Conservation (phyloP, 495 filamentous ascomycete genomes). For the Penicillium manginii region DNA sequence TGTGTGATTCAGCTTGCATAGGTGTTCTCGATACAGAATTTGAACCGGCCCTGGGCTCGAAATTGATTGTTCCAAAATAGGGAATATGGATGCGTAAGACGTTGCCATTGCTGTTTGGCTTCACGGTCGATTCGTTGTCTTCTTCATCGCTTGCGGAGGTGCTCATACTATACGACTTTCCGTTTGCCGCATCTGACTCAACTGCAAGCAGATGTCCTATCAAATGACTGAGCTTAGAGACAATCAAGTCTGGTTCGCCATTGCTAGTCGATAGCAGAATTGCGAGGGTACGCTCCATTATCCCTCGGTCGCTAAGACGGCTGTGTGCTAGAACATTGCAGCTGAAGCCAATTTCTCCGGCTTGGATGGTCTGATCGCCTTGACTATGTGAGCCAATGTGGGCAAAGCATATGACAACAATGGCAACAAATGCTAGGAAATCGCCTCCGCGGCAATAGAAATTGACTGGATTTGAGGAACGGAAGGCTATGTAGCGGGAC, state of each 20-base stretch:
- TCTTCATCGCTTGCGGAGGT: conserved; percentile 17
- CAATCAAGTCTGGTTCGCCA: conserved; percentile 23
- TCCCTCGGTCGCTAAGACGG: conserved; percentile 44
- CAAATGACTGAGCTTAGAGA: conserved; percentile 41
- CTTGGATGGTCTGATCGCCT: background rate
- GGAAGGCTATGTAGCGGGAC: conserved; percentile 18
- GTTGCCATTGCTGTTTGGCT: conserved; percentile 12
- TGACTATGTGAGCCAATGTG: conserved; percentile 33
- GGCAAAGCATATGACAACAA: conserved; percentile 37
- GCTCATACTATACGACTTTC: conserved; percentile 25
- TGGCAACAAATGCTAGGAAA: conserved; percentile 53
- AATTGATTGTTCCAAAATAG: conserved; percentile 43
- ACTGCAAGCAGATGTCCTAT: conserved; percentile 33
- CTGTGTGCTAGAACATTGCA: conserved; percentile 42
- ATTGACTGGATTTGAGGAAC: conserved; percentile 19
- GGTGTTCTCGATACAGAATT: conserved; percentile 4
- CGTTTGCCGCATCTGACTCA: conserved; percentile 27
- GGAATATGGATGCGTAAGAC: conserved; percentile 37
- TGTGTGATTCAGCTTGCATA: background rate
- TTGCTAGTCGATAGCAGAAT: conserved; percentile 35
- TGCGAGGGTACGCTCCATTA: conserved; percentile 45
- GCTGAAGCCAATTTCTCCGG: conserved; percentile 14
- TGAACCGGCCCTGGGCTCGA: conserved; percentile 25
- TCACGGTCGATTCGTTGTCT: conserved; percentile 15
- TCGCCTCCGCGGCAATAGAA: conserved; percentile 54